Evolutionary conservation across 257 asterid species (phyloP), one percentile per base, ranked within the genome.

Genomic region (Nicotiana otophora): DNA sequence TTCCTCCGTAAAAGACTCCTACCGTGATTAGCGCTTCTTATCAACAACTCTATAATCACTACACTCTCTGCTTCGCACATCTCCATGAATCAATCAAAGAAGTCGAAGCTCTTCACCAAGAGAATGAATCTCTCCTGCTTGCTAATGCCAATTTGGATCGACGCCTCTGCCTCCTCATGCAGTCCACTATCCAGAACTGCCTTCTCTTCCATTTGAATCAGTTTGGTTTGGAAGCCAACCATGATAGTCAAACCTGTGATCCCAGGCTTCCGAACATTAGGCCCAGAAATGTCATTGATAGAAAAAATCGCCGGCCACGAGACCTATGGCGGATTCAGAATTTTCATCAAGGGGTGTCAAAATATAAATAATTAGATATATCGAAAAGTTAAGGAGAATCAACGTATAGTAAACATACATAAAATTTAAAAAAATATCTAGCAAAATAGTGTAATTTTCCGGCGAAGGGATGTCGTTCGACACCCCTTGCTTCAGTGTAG

Each of bases 21-120:
- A 28, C 1, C 30, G 30, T 28, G 30, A 28, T 28, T 28, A 28
- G 30, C 30, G 1, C 30, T 28, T 28, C 30, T 28, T 89, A 89
- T 81, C 97, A 91, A 86, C 97, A 93, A 90, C 97, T 93, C 54
- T 93, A 91, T 88, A 93, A 93, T 75, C 88, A 90, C 12, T 90
- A 93, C 82, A 88, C 86, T 4, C 84, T 88, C 77, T 91, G 93
- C 64, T 86, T 90, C 77, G 87, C 92, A 81, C 95, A 86, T 87
- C 86, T 91, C 60, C 91, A 74, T 48, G 92, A 93, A n/a, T 80
- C 89, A 42, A 80, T 91, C 61, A 91, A 89, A 20, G 94, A 90
- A 86, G 87, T 88, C 17, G 93, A 89, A 39, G 86, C 88, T 46
- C 93, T 93, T 81, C 90, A 91, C 82, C 87, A 80, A 7, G 96